phyloP scores from a whole-genome alignment of 495 filamentous ascomycete species.

The Pyronema domesticum region DNA sequence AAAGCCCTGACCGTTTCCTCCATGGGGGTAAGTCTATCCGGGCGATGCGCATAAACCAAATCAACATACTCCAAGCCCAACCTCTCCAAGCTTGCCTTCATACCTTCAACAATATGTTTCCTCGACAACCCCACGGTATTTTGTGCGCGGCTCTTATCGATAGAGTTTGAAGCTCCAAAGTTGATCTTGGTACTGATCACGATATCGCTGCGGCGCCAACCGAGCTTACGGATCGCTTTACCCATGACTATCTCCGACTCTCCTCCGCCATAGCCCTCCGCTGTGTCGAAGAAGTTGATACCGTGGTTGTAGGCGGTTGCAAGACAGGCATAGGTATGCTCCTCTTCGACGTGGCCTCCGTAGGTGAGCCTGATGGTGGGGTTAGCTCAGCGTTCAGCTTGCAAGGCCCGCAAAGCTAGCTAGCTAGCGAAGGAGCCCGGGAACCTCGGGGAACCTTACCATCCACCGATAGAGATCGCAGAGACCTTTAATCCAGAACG shows the following conservation, averaged over 20 bases:
- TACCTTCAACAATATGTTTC: slow-evolving; percentile 68
- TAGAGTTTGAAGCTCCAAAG: slow-evolving; percentile 45
- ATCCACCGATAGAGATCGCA: slow-evolving; percentile 53
- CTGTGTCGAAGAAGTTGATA: slow-evolving; percentile 47
- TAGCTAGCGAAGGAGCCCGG: not conserved
- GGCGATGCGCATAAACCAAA: slow-evolving; percentile 68
- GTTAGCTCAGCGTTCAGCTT: not conserved
- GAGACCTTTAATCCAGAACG: slow-evolving; percentile 60
- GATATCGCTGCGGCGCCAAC: slow-evolving; percentile 63
- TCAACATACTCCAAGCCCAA: slow-evolving; percentile 63
- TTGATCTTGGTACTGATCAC: slow-evolving; percentile 80
- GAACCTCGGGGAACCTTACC: slow-evolving; percentile 26
- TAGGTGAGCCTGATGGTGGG: slow-evolving; percentile 38
- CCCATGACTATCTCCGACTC: slow-evolving; percentile 42
- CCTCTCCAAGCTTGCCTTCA: slow-evolving; percentile 44
- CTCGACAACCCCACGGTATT: slow-evolving; percentile 46
- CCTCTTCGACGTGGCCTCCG: slow-evolving; percentile 54
- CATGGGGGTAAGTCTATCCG: slow-evolving; percentile 68
- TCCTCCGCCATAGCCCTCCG: slow-evolving; percentile 37
- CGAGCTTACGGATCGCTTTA: slow-evolving; percentile 38
- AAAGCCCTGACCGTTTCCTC: slow-evolving; percentile 74
- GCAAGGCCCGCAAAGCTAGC: no score
- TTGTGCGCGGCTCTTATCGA: slow-evolving; percentile 38
- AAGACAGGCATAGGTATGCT: slow-evolving; percentile 48
- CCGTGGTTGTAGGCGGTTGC: slow-evolving; percentile 60